Conservation (phyloP, 768 basidiomycete genomes). For the Leccinum subtestaceum region DNA sequence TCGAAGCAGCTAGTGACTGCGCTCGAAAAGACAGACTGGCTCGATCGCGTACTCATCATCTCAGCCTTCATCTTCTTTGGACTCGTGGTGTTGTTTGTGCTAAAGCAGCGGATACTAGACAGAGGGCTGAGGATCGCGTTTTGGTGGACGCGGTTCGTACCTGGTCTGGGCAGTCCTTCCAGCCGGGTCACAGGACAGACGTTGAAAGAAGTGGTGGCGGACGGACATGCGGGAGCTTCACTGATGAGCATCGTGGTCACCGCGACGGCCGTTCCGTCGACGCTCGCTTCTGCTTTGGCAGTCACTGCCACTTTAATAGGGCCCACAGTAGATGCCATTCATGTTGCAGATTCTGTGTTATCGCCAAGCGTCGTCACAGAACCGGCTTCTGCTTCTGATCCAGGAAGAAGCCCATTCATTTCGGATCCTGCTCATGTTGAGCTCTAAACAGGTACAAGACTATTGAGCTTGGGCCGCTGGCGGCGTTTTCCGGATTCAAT, state of each 20-base stretch:
- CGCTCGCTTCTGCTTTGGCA: constrained; percentile 12
- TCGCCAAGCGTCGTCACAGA: not conserved
- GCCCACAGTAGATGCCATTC: not conserved
- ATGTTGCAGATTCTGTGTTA: not conserved
- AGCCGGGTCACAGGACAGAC: not conserved
- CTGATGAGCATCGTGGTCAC: constrained; percentile 8
- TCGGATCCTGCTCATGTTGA: constrained; percentile 14
- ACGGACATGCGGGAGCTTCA: not conserved
- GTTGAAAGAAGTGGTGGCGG: constrained; percentile 10
- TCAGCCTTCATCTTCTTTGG: constrained; percentile 79
- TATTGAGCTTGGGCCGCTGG: not conserved
- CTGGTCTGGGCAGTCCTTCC: constrained; percentile 25
- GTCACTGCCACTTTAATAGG: constrained; percentile 3
- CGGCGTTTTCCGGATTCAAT: not conserved
- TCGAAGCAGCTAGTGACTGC: constrained; percentile 85
- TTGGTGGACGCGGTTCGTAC: constrained; percentile 84
- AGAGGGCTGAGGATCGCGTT: constrained; percentile 74
- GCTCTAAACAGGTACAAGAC: constrained; percentile 10
- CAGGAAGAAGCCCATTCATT: not conserved
- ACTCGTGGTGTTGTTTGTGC: constrained; percentile 78
- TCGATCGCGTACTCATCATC: constrained; percentile 86
- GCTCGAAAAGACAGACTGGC: constrained; percentile 87
- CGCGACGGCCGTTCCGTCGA: constrained; percentile 5
- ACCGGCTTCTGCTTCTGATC: not conserved
- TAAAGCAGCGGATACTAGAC: constrained; percentile 86